A percentile compares a stretch with the other conserved stretches of the same genome.
Evolutionary conservation across 495 filamentous ascomycete species (phyloP).

Genomic region (Podospora conica): DNA sequence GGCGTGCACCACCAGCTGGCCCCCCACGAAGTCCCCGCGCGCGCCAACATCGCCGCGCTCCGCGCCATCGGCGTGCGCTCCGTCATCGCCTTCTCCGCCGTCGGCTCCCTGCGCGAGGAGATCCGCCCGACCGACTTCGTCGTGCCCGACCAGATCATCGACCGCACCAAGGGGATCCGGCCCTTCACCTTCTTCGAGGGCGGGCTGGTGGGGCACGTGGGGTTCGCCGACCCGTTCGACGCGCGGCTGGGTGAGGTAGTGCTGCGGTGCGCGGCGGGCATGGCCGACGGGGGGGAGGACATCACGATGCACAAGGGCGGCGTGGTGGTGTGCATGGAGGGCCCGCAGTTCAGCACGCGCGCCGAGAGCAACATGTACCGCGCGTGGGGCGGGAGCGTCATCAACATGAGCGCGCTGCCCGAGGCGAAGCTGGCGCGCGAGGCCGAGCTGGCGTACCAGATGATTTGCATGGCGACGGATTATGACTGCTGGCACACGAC

Average conservation of each 20-base stretch:
- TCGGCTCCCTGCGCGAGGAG: conserved; percentile 84
- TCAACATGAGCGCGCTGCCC: conserved; percentile 97
- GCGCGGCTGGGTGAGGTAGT: conserved; percentile 66
- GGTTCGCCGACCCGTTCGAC: conserved; percentile 95
- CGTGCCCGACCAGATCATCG: conserved; percentile 91
- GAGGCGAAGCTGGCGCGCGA: conserved; percentile 94
- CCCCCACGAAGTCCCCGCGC: conserved; percentile 83
- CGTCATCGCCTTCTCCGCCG: conserved; percentile 90
- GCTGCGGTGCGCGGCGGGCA: conserved; percentile 60
- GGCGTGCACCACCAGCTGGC: conserved; percentile 81
- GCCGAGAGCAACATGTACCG: conserved; percentile 94
- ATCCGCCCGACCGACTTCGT: conserved; percentile 96
- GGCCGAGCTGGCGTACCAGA: conserved; percentile 93
- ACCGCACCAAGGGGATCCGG: conserved; percentile 89
- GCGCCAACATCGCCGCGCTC: conserved; percentile 93
- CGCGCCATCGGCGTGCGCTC: conserved; percentile 81
- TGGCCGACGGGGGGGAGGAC: conserved; percentile 63
- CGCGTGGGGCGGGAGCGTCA: conserved; percentile 79
- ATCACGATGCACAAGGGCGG: conserved; percentile 72
- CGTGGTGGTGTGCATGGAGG: conserved; percentile 90
- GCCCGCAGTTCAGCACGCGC: conserved; percentile 95
- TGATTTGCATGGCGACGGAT: conserved; percentile 99
- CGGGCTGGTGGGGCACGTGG: conserved; percentile 88
- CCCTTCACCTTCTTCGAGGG: conserved; percentile 95
- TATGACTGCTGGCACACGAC: conserved; percentile 92